Base-by-base conservation (phyloP, 257 asterid genomes). In the Avicennia marina region DNA sequence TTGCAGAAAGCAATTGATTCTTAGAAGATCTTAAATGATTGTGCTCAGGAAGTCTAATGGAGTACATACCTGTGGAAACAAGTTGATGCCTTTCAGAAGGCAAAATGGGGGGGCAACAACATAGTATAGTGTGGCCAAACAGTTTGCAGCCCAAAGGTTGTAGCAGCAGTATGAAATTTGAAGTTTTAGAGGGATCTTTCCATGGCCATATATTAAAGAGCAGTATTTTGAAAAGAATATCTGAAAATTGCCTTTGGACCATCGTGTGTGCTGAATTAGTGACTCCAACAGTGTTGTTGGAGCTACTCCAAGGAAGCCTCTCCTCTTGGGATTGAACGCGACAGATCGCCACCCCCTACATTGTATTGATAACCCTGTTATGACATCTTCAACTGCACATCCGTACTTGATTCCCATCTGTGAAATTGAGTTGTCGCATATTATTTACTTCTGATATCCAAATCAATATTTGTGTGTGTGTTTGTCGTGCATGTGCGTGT, bases 361-460 rank as follows among this genome's bases (percentile, higher is more conserved):
- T 58, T 72, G 63, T 5, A 72, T 67, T 17, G 65, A 58, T 17
- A 72, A 15, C 46, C 78, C 78, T 15, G 74, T 67, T 3, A 72
- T 39, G 3, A 72, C 53, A 40, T 72, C 78, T 49, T 72, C 74
- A 4, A 63, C 59, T 5, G 64, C 60, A 24, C 70, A 67, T 8
- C 74, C 78, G 45, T 72, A 72, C 44, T 43, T 72, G 43, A 72
- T 19, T 0, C 74, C 78, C 48, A 67, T 68, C 78, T 72, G 74
- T 22, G 43, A 26, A 53, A 19, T 5, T 36, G 41, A 8, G 10
- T 12, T 5, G 41, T 12, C 13, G 6, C 41, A 36, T 36, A 36
- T 36, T 2, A 7, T 36, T 7, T 36, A 29, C 3, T 29, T 29
- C 7, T 3, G 33, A 29, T 29, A 29, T 7, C 7, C 33, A 29